A percentile compares a stretch with the other conserved stretches of the same genome.
Conservation (phyloP, 306 rosid genomes). For the Vigna nakashimae region DNA sequence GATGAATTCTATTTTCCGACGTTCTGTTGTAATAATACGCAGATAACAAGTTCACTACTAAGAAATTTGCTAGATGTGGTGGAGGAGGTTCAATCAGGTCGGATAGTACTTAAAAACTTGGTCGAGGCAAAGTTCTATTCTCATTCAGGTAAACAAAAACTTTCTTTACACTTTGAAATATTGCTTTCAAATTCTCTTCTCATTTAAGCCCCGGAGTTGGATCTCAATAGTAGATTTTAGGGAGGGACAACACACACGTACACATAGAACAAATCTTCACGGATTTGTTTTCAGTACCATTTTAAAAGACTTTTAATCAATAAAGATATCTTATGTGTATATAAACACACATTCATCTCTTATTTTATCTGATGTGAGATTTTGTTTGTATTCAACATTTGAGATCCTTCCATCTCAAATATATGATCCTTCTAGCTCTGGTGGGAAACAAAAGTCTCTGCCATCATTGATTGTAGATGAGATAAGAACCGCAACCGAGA, state of each 20-base stretch:
- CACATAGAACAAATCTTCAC: too few relatives aligned
- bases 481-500: slow-evolving; percentile 58
- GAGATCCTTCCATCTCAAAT: too few relatives aligned
- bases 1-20: neutral
- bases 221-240: too few relatives aligned
- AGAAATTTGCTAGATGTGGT: slow-evolving; percentile 79
- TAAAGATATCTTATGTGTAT: too few relatives aligned
- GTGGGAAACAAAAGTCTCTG: slow-evolving; percentile 38
- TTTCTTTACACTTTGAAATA: too few relatives aligned
- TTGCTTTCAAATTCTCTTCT: too few relatives aligned
- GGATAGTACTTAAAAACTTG: slow-evolving; percentile 68
- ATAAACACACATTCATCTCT: too few relatives aligned
- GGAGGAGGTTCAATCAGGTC: slow-evolving; percentile 77
- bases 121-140: slow-evolving; percentile 64
- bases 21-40: slow-evolving; percentile 32
- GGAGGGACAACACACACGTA: too few relatives aligned
- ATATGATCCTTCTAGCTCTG: slow-evolving; percentile 31
- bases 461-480: slow-evolving; percentile 53
- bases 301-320: rapidly evolving
- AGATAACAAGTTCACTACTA: slow-evolving; percentile 71
- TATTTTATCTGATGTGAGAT: too few relatives aligned
- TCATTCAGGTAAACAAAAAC: too few relatives aligned
- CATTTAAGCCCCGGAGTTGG: too few relatives aligned
- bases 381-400: too few relatives aligned
- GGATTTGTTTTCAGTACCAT: rapidly evolving